Evolutionary conservation across 768 basidiomycete genomes (phyloP), one percentile per base, ranked within the genome.

Genomic region (Dioszegia aurantiaca): DNA sequence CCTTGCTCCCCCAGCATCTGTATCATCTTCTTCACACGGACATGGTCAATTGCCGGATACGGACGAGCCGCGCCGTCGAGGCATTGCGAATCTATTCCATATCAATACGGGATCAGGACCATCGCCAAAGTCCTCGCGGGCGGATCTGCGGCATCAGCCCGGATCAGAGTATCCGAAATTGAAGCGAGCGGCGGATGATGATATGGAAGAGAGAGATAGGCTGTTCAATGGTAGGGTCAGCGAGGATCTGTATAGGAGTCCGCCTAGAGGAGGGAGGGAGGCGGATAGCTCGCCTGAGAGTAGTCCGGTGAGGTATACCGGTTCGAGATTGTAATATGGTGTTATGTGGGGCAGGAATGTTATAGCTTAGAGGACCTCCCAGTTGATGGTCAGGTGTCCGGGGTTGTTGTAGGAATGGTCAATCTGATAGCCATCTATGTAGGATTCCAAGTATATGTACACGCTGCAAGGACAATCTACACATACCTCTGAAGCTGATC

Each of bases 211-310:
- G 21, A 23, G 51, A 19, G 37, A 24, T 24, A 40, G 51, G 17
- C 19, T 53, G 26, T 39, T 53, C 19, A 31, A 31, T 4, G 36
- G 48, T 5, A 3, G 51, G 26, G 23, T 6, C 16, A 53, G 51
- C 23, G 51, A 53, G n/a, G 51, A 53, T 53, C 23, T 53, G 51
- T 53, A 53, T 53, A 39, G 51, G 26, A 41, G 51, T 53, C 51
- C 51, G 4, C 39, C 51, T 4, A 24, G 37, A 24, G 11, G 39
- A 28, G 51, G 21, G 39, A 27, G 51, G 21, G 39, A 28, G 4
- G 36, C 6, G 51, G 26, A 28, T 36, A 53, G 37, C 14, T 51
- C 48, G 9, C 48, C 48, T 6, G 48, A 51, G 21, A 36, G 19
- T 23, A 51, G 48, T 51, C 48, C 48, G 33, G 48, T 51, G 3